Percentiles rank a stretch among this genome's conserved stretches.
Conservation (phyloP, 768 basidiomycete genomes). For the Mycena maculata region DNA sequence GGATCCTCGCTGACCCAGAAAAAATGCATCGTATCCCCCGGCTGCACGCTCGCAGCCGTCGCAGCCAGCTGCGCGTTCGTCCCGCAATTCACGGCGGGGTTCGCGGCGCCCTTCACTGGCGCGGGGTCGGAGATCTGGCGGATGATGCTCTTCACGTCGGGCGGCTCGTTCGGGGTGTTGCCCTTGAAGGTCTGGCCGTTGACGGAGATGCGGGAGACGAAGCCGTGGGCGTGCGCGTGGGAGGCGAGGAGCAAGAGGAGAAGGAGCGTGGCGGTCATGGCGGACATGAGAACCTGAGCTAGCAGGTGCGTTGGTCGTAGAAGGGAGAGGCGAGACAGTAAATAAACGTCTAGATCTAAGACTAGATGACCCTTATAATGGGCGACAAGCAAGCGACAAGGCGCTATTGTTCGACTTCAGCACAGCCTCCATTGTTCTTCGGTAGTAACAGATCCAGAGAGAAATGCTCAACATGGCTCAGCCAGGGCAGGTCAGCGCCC, state of each 20-base stretch:
- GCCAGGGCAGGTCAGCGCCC: no score
- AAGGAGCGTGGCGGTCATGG: slow-evolving; percentile 35
- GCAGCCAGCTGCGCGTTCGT: slow-evolving; percentile 60
- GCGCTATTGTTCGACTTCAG: no score
- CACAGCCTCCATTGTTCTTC: no score
- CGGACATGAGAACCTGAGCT: neutral
- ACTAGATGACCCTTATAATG: no score
- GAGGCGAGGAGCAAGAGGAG: slow-evolving; percentile 47
- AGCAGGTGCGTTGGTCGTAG: no score
- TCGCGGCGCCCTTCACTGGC: slow-evolving; percentile 66
- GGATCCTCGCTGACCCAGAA: slow-evolving; percentile 62
- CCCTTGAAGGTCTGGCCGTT: slow-evolving; percentile 53
- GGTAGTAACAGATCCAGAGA: no score
- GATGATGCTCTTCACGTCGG: slow-evolving; percentile 48
- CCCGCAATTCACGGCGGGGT: slow-evolving; percentile 71
- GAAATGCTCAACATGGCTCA: no score
- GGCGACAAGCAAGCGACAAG: no score
- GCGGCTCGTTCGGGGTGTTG: slow-evolving; percentile 41
- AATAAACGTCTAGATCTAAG: no score
- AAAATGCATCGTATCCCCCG: slow-evolving; percentile 66
- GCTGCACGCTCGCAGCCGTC: slow-evolving; percentile 60
- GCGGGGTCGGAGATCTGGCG: slow-evolving; percentile 51
- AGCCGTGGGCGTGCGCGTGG: slow-evolving; percentile 59
- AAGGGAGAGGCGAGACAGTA: no score
- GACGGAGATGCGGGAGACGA: slow-evolving; percentile 46